Conservation (phyloP, 257 asterid genomes). For the Petunia axillaris region DNA sequence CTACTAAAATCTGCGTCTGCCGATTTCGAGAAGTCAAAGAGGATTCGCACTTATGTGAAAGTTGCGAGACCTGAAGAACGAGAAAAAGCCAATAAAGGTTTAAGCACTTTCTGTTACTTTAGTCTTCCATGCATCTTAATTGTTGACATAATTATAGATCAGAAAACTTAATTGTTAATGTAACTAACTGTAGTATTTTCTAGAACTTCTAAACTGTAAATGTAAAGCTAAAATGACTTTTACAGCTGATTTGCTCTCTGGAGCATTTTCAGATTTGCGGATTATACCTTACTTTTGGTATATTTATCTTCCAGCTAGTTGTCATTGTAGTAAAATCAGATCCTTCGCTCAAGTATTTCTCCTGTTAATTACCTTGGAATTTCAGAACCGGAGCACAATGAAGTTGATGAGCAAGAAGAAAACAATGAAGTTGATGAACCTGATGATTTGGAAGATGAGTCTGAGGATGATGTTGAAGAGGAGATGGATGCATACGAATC, state of each 20-base stretch:
- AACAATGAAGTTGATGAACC: conserved; percentile 16
- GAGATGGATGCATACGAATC: conserved; percentile 61
- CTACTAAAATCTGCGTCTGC: conserved; percentile 55
- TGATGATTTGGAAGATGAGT: conserved; percentile 26
- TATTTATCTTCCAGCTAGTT: conserved; percentile 16
- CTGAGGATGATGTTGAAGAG: conserved; percentile 71
- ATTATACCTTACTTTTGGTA: neutral
- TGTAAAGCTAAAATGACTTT: neutral
- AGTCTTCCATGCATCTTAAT: conserved; percentile 1
- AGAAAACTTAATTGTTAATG: neutral
- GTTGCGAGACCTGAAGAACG: conserved; percentile 50
- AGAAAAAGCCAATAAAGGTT: conserved; percentile 61
- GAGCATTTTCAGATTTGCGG: neutral
- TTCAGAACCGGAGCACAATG: conserved; percentile 23
- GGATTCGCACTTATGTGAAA: conserved; percentile 41
- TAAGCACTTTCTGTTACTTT: neutral
- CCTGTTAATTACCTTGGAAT: conserved; percentile 16
- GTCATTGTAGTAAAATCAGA: neutral
- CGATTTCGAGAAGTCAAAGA: conserved; percentile 77
- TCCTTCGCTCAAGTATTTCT: conserved; percentile 8
- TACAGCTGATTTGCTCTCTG: neutral
- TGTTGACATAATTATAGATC: neutral
- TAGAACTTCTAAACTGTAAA: neutral
- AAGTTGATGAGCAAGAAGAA: conserved; percentile 23
- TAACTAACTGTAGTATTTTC: conserved; percentile 4